Evolutionary conservation across 1,284 basidiomycete species (phyloP).

Genomic region (Paramarasmius palmivorus): DNA sequence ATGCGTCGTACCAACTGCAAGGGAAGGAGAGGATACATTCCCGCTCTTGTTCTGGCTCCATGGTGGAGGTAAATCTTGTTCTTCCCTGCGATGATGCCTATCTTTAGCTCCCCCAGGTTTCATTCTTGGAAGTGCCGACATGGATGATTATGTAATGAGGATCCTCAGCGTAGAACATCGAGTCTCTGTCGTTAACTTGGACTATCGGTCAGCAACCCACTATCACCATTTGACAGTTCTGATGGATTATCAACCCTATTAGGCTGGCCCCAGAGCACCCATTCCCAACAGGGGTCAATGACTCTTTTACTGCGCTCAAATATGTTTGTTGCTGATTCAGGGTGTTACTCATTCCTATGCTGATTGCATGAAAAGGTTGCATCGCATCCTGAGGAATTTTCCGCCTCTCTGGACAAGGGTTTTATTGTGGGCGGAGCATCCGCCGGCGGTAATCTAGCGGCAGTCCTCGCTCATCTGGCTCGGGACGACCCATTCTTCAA

Average conservation of each 20-base stretch:
- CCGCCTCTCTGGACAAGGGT: slow-evolving; percentile 10
- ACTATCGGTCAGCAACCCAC: slow-evolving; percentile 12
- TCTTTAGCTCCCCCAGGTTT: slow-evolving; percentile 12
- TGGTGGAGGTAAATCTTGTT: slow-evolving; percentile 10
- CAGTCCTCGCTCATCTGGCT: slow-evolving; percentile 9
- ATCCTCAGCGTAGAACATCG: slow-evolving; percentile 12
- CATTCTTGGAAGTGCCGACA: slow-evolving; percentile 5
- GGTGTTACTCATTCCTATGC: too few species aligned
- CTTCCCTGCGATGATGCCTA: neutral
- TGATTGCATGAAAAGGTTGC: too few species aligned
- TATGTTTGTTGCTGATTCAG: too few species aligned
- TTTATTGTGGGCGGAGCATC: slow-evolving; percentile 12
- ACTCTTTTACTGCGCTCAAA: slow-evolving; percentile 15
- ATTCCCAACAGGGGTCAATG: slow-evolving; percentile 16
- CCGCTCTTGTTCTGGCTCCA: slow-evolving; percentile 15
- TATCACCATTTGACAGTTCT: too few species aligned
- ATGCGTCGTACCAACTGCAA: neutral
- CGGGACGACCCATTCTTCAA: too few species aligned
- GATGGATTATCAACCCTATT: neutral
- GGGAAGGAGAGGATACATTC: slow-evolving; percentile 4
- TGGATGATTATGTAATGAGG: slow-evolving; percentile 12
- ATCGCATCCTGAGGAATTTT: neutral
- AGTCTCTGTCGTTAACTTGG: slow-evolving; percentile 14
- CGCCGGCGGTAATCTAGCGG: slow-evolving; percentile 12
- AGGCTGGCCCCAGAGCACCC: slow-evolving; percentile 18